These are phyloP conservation scores for Chlamydomonas schloesseri DNA, from an alignment of 139 green algal species.

Conservation along the genomic window DNA sequence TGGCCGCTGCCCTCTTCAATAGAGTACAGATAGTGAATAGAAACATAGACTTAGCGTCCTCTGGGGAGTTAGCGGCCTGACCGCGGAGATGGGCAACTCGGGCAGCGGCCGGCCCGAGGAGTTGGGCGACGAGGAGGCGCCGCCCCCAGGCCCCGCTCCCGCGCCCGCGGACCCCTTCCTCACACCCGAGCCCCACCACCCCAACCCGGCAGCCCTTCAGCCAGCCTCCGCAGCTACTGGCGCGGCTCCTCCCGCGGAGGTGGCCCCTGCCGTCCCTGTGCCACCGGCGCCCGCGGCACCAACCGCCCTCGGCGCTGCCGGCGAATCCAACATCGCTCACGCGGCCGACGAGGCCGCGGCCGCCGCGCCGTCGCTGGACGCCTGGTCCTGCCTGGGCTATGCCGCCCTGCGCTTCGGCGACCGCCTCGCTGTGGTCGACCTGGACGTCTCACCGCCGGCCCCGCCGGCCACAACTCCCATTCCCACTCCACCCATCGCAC, in stretches of 20 bases:
- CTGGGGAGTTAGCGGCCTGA: too few relatives aligned
- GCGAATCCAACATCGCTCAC: too few relatives aligned
- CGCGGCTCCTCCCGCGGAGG: too few relatives aligned
- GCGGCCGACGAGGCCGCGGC: not conserved
- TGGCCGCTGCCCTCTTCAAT: not conserved
- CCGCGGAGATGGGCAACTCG: too few relatives aligned
- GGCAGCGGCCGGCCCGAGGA: too few relatives aligned
- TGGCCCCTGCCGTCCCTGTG: not conserved
- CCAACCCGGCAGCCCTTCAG: too few relatives aligned
- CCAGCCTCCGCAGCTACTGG: too few relatives aligned
- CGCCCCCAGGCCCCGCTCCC: too few relatives aligned
- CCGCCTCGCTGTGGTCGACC: slow-evolving; percentile 66
- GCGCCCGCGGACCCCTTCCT: too few relatives aligned
- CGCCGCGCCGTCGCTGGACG: slow-evolving; percentile 5
- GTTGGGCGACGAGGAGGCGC: too few relatives aligned
- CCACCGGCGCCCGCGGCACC: too few relatives aligned
- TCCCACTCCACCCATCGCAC: not conserved
- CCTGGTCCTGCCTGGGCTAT: slow-evolving; percentile 27
- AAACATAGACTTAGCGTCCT: not conserved
- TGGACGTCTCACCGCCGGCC: not conserved
- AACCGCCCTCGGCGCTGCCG: not conserved
- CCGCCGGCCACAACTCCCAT: slow-evolving; percentile 9
- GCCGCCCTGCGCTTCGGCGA: slow-evolving; percentile 50
- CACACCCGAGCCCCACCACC: too few relatives aligned
- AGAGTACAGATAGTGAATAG: not conserved